phyloP scores from a whole-genome alignment of 495 filamentous ascomycete species.

The Aspergillus incahuasiensis region DNA sequence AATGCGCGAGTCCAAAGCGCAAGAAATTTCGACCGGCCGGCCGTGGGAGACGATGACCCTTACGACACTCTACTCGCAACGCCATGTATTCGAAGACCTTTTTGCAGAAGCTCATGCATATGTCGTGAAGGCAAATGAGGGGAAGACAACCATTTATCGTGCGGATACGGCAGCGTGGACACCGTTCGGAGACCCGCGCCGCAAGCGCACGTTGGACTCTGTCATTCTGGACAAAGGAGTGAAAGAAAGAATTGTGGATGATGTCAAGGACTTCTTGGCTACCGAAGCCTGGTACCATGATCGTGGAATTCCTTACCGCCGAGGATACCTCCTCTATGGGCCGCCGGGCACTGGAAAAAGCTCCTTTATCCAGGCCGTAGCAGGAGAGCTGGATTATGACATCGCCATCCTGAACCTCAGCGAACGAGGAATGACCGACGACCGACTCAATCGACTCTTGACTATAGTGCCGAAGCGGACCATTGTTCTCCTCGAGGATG shows the following conservation, averaged over 20 bases:
- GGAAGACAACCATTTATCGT: slow-evolving; percentile 92
- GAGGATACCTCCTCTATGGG: slow-evolving; percentile 90
- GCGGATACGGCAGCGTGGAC: slow-evolving; percentile 76
- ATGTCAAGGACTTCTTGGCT: slow-evolving; percentile 77
- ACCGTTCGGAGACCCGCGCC: slow-evolving; percentile 78
- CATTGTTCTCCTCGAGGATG: slow-evolving; percentile 86
- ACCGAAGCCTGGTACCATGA: slow-evolving; percentile 87
- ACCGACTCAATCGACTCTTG: slow-evolving; percentile 81
- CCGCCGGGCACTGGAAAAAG: slow-evolving; percentile 94
- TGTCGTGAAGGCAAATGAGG: slow-evolving; percentile 70
- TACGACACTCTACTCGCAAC: slow-evolving; percentile 83
- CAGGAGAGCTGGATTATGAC: slow-evolving; percentile 86
- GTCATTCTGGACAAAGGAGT: slow-evolving; percentile 84
- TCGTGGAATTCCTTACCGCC: slow-evolving; percentile 88
- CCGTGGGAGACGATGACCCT: slow-evolving; percentile 93
- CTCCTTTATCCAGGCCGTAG: slow-evolving; percentile 92
- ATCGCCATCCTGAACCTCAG: slow-evolving; percentile 93
- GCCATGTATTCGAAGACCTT: slow-evolving; percentile 78
- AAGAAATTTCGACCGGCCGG: slow-evolving; percentile 68
- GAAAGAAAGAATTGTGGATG: slow-evolving; percentile 77
- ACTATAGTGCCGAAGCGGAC: slow-evolving; percentile 84
- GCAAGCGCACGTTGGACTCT: slow-evolving; percentile 82
- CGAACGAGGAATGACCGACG: slow-evolving; percentile 89
- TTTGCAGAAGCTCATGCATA: slow-evolving; percentile 81
- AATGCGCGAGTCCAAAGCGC: slow-evolving; percentile 69